Base-by-base conservation (phyloP, 2,329 filamentous ascomycete genomes). In the Curvularia hawaiiensis region DNA sequence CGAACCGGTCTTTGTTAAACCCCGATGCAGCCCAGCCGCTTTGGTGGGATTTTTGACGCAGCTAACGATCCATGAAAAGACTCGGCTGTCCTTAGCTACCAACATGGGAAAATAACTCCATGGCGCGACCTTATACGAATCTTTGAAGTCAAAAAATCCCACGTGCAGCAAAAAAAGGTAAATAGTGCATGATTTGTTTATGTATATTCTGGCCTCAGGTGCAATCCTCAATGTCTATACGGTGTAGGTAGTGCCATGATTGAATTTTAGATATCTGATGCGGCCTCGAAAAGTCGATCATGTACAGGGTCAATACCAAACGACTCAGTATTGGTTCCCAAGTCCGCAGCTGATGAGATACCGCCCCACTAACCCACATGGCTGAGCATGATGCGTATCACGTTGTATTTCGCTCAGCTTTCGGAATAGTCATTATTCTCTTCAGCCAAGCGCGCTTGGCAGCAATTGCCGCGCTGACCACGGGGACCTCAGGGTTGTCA, bases 391-490 rank as follows among this genome's bases (percentile, higher is more conserved):
- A 24, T 43, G 22, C 39, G 4, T 11, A 43, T 43, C 14, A 43
- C 26, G 40, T 11, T 3, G 20, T 43, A 3, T 26, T 11, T 5
- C 4, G 20, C 12, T 43, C 40, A 43, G 40, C 22, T 14, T 26
- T 46, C 3, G 26, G 3, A 22, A 14, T 4, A 22, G 31, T n/a
- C 52, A 54, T 44, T 1, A 54, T 14, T 22, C 46, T 44, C 26
- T 30, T 44, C 4, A 55, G 31, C 52, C 52, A 55, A 38, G n/a
- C 26, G 10, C 20, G 33, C 20, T 56, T 56, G 4, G 48, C 54
- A 8, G 48, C 41, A 18, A 54, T 59, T 12, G 62, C 58, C 22
- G 60, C 45, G 20, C 40, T n/a, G 39, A 63, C 44, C 11, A 65
- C 38, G 12, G 47, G 43, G 1, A 48, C 12, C 33, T 56, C 16